These are phyloP conservation scores for Phytopythium vexans DNA, from an alignment of 352 stramenopile species.

Conservation along the genomic window DNA sequence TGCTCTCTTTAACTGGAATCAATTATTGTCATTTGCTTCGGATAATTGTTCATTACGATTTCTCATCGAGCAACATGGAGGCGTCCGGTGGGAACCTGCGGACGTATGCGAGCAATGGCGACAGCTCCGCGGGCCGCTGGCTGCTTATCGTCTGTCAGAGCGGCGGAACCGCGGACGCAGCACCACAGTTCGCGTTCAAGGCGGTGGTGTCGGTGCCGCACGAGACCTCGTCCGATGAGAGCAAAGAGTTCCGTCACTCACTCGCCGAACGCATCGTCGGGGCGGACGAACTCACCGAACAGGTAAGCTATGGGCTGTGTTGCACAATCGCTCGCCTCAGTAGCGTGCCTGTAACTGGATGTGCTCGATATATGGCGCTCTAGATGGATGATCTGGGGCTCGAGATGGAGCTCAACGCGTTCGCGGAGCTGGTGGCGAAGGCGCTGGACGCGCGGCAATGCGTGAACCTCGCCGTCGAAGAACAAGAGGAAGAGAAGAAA, in stretches of 20 bases:
- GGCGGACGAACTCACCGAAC: constrained; percentile 19
- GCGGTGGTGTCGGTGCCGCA: constrained; percentile 13
- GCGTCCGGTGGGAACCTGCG: constrained; percentile 2
- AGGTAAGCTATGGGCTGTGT: constrained; percentile 16
- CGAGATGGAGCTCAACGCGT: constrained; percentile 31
- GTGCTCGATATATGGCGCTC: neutral
- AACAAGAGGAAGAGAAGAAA: constrained; percentile 4
- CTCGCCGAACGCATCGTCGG: constrained; percentile 39
- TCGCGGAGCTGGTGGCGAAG: constrained; percentile 36
- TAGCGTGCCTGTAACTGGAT: neutral
- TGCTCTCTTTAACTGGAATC: constrained; percentile 6
- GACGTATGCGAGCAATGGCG: constrained; percentile 32
- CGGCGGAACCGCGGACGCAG: neutral
- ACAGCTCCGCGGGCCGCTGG: constrained; percentile 13
- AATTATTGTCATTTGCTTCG: constrained; percentile 7
- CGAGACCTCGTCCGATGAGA: constrained; percentile 1
- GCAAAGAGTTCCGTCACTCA: constrained; percentile 2
- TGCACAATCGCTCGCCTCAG: neutral
- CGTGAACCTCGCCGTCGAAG: constrained; percentile 34
- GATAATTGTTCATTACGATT: too few relatives aligned
- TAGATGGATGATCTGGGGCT: constrained; percentile 62
- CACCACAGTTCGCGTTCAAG: constrained; percentile 29
- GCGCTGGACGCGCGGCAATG: constrained; percentile 31
- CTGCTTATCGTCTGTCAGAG: constrained; percentile 39
- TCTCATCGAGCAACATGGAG: too few relatives aligned